Evolutionary conservation across 352 stramenopile species (phyloP).

Genomic region (Phytophthora nicotianae): DNA sequence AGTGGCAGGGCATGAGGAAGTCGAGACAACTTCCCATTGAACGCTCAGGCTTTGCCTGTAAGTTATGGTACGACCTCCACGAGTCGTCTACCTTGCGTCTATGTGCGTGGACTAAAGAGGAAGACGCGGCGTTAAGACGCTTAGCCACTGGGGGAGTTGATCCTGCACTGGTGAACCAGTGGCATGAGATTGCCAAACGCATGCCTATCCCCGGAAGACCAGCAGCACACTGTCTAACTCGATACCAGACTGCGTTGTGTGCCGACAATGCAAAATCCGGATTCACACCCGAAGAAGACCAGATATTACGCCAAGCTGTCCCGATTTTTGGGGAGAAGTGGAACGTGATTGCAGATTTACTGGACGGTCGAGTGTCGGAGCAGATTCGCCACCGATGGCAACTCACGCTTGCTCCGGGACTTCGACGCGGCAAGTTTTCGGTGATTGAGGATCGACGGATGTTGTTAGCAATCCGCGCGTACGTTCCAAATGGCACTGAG

Average conservation of each 20-base stretch:
- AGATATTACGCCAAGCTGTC: conserved; percentile 55
- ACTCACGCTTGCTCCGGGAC: conserved; percentile 58
- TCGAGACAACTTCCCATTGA: conserved; percentile 49
- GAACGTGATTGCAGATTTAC: conserved; percentile 78
- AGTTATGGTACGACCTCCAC: conserved; percentile 76
- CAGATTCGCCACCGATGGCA: conserved; percentile 83
- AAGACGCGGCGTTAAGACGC: conserved; percentile 44
- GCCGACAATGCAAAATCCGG: conserved; percentile 43
- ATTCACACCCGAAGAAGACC: conserved; percentile 59
- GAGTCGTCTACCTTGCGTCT: conserved; percentile 60
- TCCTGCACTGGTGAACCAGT: conserved; percentile 49
- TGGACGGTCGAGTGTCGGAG: conserved; percentile 74
- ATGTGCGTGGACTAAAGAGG: conserved; percentile 59
- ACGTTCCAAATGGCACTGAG: conserved; percentile 41
- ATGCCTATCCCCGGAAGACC: conserved; percentile 55
- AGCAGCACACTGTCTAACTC: conserved; percentile 58
- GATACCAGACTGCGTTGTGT: conserved; percentile 62
- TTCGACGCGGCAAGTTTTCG: conserved; percentile 78
- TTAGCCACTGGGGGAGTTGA: conserved; percentile 52
- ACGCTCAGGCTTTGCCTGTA: conserved; percentile 70
- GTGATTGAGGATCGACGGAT: conserved; percentile 72
- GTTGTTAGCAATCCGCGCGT: conserved; percentile 62
- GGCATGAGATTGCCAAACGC: conserved; percentile 50
- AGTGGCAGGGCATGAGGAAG: conserved; percentile 35
- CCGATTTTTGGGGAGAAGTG: conserved; percentile 79